Base-by-base conservation (phyloP, 148 eudicot species). In the Rhododendron vialii region DNA sequence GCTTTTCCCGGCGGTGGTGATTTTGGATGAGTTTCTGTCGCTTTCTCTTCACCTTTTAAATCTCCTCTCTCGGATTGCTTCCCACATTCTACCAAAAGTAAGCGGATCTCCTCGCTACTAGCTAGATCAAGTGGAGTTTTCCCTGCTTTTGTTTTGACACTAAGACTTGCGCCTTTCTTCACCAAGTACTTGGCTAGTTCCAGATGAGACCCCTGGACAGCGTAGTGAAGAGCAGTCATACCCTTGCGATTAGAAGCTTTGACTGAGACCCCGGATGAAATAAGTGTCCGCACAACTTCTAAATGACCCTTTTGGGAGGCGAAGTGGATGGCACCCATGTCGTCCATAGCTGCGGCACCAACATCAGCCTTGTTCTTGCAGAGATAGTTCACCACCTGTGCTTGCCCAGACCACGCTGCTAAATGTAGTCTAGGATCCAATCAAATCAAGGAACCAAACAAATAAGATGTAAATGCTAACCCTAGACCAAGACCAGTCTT, bases 321-420 rank as follows among this genome's bases (percentile, higher is more conserved):
- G 87, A 97, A 97, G 90, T 97, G 99, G 75, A 97, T 93, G 24
- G 99, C 96, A 53, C 91, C 95, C 98, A 95, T 95, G 88, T 97
- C 98, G 82, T 97, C 99, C 95, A 95, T 92, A 74, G 99, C 99
- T 45, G 98, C 95, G 84, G 99, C 99, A 38, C 99, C 93, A 11
- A 92, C 91, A 89, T 97, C 98, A 10, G 96, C 99, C 84, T 94
- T 95, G 91, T 95, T 92, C 91, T 93, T 93, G 92, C 98, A 93
- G 67, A 97, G 95, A 89, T 87, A 90, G 85, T 80, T 91, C 73
- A 92, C 96, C 69, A 94, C 92, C 83, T 93, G 87, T 59, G 94
- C 87, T 51, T 97, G 96, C 81, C 99, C 99, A 59, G 99, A 91
- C 98, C 98, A 97, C 75, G 99, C 96, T 89, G 99, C 99, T 89